Percentiles rank a stretch among this genome's conserved stretches.
phyloP scores from a whole-genome alignment of 805 yeast species.

The Clavispora santaluciae region DNA sequence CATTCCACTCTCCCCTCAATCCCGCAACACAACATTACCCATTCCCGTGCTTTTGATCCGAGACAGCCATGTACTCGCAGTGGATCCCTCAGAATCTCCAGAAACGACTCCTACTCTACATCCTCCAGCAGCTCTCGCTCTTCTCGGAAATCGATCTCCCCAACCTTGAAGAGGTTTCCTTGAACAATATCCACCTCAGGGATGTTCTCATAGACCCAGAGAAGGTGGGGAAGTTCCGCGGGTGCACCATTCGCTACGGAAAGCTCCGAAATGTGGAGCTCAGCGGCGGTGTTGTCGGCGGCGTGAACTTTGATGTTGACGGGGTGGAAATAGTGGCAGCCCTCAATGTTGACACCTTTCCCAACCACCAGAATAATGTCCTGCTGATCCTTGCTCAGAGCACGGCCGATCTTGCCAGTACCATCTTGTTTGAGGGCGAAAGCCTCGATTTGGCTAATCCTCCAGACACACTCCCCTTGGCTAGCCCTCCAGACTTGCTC shows the following conservation, averaged over 20 bases:
- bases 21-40: no score
- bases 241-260: constrained; percentile 59
- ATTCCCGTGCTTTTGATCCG: no score
- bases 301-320: constrained; percentile 56
- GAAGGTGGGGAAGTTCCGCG: constrained; percentile 59
- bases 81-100: constrained; percentile 89
- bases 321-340: constrained; percentile 46
- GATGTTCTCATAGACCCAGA: constrained; percentile 72
- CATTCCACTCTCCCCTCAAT: no score
- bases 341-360: constrained; percentile 26
- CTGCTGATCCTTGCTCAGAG: constrained; percentile 63
- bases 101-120: constrained; percentile 71
- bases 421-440: constrained; percentile 36
- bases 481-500: neutral
- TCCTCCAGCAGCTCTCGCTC: constrained; percentile 73
- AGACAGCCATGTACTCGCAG: constrained; percentile 10
- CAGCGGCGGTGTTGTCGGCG: constrained; percentile 63
- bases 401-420: constrained; percentile 67
- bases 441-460: neutral
- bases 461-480: neutral
- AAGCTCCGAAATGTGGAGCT: constrained; percentile 50
- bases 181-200: constrained; percentile 47
- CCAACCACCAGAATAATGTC: constrained; percentile 26
- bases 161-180: constrained; percentile 69
- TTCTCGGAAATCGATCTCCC: constrained; percentile 80